Conservation (phyloP, 305 asterid genomes). For the Rubia tinctorum region DNA sequence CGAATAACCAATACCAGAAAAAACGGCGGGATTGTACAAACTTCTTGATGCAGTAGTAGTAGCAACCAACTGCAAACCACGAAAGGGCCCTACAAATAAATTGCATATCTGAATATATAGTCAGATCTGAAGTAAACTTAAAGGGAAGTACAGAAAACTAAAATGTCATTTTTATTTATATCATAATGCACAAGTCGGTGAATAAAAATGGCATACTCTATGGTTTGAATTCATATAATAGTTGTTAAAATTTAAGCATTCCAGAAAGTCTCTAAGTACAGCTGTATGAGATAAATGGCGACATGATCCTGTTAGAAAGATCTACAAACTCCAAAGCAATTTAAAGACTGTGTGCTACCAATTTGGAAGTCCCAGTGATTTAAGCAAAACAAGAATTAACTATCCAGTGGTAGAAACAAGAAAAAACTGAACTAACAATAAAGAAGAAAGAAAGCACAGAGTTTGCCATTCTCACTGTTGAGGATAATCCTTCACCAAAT, state of each 20-base stretch:
- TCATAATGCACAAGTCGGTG: neutral
- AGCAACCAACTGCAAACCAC: constrained; percentile 99
- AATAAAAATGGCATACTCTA: neutral
- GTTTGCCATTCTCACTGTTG: constrained; percentile 67
- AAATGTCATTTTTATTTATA: neutral
- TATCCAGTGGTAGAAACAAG: neutral
- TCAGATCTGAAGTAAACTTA: constrained; percentile 19
- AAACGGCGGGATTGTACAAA: constrained; percentile 92
- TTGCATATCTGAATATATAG: constrained; percentile 20
- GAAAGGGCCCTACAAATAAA: constrained; percentile 74
- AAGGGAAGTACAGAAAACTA: neutral
- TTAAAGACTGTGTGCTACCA: neutral
- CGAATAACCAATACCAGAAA: constrained; percentile 63
- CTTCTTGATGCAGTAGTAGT: constrained; percentile 91
- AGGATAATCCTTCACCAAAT: constrained; percentile 98
- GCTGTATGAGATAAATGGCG: neutral
- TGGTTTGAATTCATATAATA: neutral
- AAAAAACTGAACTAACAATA: constrained; percentile 2
- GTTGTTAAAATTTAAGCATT: neutral
- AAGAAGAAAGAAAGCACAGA: neutral
- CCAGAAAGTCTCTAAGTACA: neutral
- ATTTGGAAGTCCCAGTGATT: neutral
- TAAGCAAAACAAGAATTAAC: neutral
- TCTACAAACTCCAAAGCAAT: neutral
- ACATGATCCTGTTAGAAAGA: neutral